Conservation (phyloP, 306 rosid genomes). For the Trifolium pratense region DNA sequence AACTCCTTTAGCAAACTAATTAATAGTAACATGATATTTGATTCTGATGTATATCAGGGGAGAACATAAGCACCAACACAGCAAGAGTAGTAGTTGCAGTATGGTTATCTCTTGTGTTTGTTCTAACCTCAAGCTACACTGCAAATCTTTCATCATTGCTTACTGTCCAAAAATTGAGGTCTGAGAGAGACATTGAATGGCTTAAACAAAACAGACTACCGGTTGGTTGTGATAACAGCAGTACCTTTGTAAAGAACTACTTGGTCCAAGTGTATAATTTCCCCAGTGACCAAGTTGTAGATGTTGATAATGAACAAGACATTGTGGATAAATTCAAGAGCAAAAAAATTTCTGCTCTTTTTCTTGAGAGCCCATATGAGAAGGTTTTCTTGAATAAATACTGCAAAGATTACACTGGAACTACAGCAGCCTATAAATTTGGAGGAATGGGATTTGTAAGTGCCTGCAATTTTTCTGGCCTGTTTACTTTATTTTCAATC, state of each 20-base stretch:
- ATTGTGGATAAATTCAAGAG: constrained; percentile 35
- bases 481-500: too few relatives aligned
- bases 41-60: constrained; percentile 43
- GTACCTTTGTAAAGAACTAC: constrained; percentile 44
- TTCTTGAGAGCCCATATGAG: constrained; percentile 65
- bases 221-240: constrained; percentile 54
- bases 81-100: constrained; percentile 50
- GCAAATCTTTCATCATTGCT: constrained; percentile 71
- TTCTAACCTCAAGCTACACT: constrained; percentile 69
- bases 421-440: constrained; percentile 43
- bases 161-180: constrained; percentile 44
- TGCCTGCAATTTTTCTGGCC: not conserved
- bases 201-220: constrained; percentile 45
- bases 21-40: not conserved
- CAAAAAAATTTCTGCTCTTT: constrained; percentile 49
- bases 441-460: constrained; percentile 80
- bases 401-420: constrained; percentile 48
- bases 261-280: constrained; percentile 34
- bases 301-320: constrained; percentile 35
- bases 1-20: constrained; percentile 10
- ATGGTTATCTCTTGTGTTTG: constrained; percentile 61
- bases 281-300: constrained; percentile 7
- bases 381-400: constrained; percentile 55
- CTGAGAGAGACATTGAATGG: constrained; percentile 50
- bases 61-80: constrained; percentile 49